A percentile compares a stretch with the other conserved stretches of the same genome.
phyloP scores from a whole-genome alignment of 192 early-diverging fungal genomes.

The Cladochytrium replicatum region DNA sequence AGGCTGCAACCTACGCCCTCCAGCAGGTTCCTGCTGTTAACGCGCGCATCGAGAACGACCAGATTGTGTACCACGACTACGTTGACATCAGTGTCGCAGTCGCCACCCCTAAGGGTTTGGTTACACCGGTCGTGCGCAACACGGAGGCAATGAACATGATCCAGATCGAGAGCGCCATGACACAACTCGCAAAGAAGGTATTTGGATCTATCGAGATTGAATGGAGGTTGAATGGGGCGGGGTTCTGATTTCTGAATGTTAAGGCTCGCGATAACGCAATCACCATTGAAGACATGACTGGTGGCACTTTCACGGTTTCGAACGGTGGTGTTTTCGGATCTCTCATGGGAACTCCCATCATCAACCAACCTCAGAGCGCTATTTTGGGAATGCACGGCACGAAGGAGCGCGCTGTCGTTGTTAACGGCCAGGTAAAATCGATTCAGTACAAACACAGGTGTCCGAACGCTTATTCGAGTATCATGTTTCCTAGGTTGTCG shows the following conservation, averaged over 20 bases:
- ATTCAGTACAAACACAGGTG: slow-evolving; percentile 4
- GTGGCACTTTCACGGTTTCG: slow-evolving; percentile 98
- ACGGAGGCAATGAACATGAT: slow-evolving; percentile 76
- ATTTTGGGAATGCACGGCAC: slow-evolving; percentile 98
- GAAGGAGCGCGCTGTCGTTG: slow-evolving; percentile 91
- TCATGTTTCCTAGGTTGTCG: slow-evolving; percentile 28
- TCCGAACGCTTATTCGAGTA: slow-evolving; percentile 3
- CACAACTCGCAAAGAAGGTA: slow-evolving; percentile 75
- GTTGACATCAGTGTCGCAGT: slow-evolving; percentile 94
- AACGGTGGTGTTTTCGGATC: slow-evolving; percentile 99
- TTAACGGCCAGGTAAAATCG: slow-evolving; percentile 72
- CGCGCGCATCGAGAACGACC: slow-evolving; percentile 86
- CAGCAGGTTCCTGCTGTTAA: slow-evolving; percentile 90
- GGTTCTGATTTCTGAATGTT: slow-evolving; percentile 3
- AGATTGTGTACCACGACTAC: slow-evolving; percentile 88
- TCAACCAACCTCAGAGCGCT: slow-evolving; percentile 93
- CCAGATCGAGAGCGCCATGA: slow-evolving; percentile 84
- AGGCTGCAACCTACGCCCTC: slow-evolving; percentile 77
- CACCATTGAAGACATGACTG: slow-evolving; percentile 95
- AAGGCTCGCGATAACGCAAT: slow-evolving; percentile 92
- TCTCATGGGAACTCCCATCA: slow-evolving; percentile 93
- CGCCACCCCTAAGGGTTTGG: slow-evolving; percentile 96
- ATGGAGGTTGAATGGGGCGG: neutral
- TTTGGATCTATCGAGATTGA: neutral
- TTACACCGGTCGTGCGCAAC: slow-evolving; percentile 93